These are phyloP conservation scores for Pleurostoma richardsiae DNA, from an alignment of 2,329 filamentous ascomycete genomes.

Conservation along the genomic window DNA sequence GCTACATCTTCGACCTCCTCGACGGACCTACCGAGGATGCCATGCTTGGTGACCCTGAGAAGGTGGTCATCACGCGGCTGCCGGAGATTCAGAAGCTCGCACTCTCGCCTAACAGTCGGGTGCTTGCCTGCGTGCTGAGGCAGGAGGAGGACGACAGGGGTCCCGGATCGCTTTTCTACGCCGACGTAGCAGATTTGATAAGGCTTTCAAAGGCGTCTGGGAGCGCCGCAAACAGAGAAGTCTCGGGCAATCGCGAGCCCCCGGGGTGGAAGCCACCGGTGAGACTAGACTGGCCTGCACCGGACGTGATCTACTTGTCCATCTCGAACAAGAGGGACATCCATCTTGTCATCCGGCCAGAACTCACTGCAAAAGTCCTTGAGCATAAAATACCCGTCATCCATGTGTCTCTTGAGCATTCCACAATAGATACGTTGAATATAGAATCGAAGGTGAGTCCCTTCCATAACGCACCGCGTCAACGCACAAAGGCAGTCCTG, in stretches of 20 bases:
- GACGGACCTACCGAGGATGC: constrained; percentile 10
- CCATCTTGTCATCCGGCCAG: constrained; percentile 14
- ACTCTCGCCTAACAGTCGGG: constrained; percentile 12
- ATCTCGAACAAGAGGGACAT: constrained; percentile 9
- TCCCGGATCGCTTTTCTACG: constrained; percentile 7
- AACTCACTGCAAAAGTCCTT: constrained; percentile 10
- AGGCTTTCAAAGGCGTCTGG: constrained; percentile 1
- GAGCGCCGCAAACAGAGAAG: background rate
- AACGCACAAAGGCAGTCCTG: too few species aligned
- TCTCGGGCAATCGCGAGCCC: background rate
- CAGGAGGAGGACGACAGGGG: constrained; percentile 9
- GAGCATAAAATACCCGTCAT: constrained; percentile 16
- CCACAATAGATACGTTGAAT: constrained; percentile 7
- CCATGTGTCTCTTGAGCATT: constrained; percentile 11
- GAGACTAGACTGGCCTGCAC: constrained; percentile 13
- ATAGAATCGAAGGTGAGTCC: constrained; percentile 13
- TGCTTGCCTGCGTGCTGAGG: constrained; percentile 14
- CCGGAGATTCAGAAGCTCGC: constrained; percentile 11
- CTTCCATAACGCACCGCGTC: background rate
- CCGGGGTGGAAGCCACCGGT: background rate
- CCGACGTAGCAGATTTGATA: constrained; percentile 3
- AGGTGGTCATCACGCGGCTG: constrained; percentile 7
- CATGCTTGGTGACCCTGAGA: constrained; percentile 8
- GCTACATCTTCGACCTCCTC: constrained; percentile 16
- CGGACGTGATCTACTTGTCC: constrained; percentile 12